Evolutionary conservation across 495 filamentous ascomycete genomes (phyloP).

Genomic region (Trichocladium uniseriatum): DNA sequence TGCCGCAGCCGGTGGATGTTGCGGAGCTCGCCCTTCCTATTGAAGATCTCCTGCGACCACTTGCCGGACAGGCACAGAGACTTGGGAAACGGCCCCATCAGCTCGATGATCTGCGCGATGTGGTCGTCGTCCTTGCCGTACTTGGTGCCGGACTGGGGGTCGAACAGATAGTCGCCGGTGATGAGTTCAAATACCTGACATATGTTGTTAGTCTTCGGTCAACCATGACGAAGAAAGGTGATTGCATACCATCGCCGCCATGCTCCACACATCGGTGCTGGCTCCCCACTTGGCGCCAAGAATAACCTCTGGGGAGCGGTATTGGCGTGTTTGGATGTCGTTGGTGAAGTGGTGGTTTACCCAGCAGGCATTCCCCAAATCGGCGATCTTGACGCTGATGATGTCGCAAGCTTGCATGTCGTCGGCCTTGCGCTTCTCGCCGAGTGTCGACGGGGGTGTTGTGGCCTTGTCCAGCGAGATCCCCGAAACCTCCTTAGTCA

Average conservation of each 20-base stretch:
- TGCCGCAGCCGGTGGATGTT: conserved; percentile 96
- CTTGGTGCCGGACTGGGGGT: conserved; percentile 96
- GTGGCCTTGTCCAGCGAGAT: conserved; percentile 81
- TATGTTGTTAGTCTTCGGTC: background rate
- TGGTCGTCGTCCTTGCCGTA: conserved; percentile 99
- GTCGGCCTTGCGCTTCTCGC: conserved; percentile 44
- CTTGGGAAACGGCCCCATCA: conserved; percentile 88
- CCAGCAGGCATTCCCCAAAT: conserved; percentile 98
- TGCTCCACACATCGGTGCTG: conserved; percentile 98
- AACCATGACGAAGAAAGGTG: background rate
- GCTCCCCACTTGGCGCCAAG: conserved; percentile 96
- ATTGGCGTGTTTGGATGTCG: conserved; percentile 97
- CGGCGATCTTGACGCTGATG: conserved; percentile 98
- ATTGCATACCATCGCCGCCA: conserved; percentile 85
- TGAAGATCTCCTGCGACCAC: conserved; percentile 99
- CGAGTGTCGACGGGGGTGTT: conserved; percentile 27
- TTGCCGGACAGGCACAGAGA: conserved; percentile 83
- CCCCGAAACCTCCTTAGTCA: conserved; percentile 86
- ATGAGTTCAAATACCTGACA: conserved; percentile 92
- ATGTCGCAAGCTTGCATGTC: conserved; percentile 52
- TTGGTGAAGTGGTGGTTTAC: conserved; percentile 98
- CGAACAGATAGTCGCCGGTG: conserved; percentile 97
- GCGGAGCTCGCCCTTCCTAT: conserved; percentile 90
- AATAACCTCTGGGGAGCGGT: conserved; percentile 95
- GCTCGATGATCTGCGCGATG: conserved; percentile 97